A percentile compares a stretch with the other conserved stretches of the same genome.
Conservation (phyloP, 441 rosid genomes). For the Bocquillonia castaneifolia region DNA sequence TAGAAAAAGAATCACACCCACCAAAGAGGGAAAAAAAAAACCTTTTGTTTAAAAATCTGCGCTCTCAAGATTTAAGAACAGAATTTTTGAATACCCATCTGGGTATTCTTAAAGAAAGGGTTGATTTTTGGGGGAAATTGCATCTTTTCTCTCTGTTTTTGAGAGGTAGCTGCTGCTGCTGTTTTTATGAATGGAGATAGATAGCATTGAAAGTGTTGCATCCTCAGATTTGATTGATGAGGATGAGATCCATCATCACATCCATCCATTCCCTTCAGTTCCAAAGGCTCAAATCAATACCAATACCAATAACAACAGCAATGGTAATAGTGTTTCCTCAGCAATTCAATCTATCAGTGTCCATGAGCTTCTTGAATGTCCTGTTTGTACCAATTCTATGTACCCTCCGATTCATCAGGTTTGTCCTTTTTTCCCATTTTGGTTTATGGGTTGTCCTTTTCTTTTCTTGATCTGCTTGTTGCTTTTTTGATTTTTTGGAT, state of each 20-base stretch:
- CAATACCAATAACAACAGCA: constrained; percentile 34
- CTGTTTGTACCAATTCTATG: constrained; percentile 97
- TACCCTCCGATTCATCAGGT: constrained; percentile 99
- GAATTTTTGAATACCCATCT: constrained; percentile 22
- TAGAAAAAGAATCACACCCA: not conserved
- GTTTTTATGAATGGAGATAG: constrained; percentile 55
- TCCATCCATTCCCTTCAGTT: constrained; percentile 48
- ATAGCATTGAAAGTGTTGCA: constrained; percentile 69
- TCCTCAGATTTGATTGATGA: constrained; percentile 64
- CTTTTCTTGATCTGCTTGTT: constrained; percentile 1
- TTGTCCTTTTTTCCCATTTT: constrained; percentile 9
- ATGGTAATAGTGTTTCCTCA: constrained; percentile 30
- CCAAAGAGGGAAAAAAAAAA: constrained; percentile 6
- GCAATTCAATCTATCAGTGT: constrained; percentile 72
- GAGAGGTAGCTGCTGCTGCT: not conserved
- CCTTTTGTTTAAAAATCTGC: not conserved
- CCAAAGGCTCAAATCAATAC: constrained; percentile 48
- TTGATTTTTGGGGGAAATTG: constrained; percentile 2
- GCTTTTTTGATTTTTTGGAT: not conserved
- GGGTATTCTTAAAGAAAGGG: not conserved
- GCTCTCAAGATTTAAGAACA: not conserved
- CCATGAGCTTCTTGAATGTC: constrained; percentile 97
- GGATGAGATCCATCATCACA: constrained; percentile 79
- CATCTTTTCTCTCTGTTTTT: not conserved
- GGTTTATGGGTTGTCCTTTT: constrained; percentile 9